Evolutionary conservation across 2,329 filamentous ascomycete genomes (phyloP).

Genomic region (Phaeophleospora eucalypticola): DNA sequence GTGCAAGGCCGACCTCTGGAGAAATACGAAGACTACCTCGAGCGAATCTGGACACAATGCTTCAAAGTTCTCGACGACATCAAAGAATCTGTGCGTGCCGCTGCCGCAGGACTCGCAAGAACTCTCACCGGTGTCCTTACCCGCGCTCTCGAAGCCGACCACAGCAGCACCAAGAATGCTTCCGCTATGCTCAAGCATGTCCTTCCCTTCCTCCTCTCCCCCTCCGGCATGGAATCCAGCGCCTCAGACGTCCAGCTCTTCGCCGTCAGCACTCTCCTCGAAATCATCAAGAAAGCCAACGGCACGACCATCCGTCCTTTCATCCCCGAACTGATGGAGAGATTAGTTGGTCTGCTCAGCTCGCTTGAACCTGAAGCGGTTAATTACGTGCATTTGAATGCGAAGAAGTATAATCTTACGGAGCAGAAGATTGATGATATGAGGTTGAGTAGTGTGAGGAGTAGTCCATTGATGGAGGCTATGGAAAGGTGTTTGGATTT

Average conservation of each 20-base stretch:
- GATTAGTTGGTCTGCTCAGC: conserved; percentile 76
- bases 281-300: conserved; percentile 81
- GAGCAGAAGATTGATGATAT: conserved; percentile 87
- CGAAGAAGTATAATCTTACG: conserved; percentile 75
- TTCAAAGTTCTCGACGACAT: conserved; percentile 95
- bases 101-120: conserved; percentile 78
- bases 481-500: conserved; percentile 85
- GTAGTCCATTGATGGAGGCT: conserved; percentile 85
- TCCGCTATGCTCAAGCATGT: conserved; percentile 79
- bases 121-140: conserved; percentile 80
- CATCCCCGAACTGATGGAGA: conserved; percentile 74
- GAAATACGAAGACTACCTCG: conserved; percentile 76
- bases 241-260: conserved; percentile 85
- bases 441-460: conserved; percentile 73
- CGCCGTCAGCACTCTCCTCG: conserved; percentile 71
- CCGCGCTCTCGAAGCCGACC: conserved; percentile 76
- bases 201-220: conserved; percentile 83
- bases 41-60: conserved; percentile 77
- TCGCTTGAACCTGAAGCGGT: conserved; percentile 83
- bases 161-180: conserved; percentile 61
- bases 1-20: conserved; percentile 68
- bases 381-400: conserved; percentile 89
- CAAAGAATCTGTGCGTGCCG: conserved; percentile 79
- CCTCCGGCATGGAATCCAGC: conserved; percentile 82
- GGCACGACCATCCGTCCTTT: conserved; percentile 75